phyloP scores from a whole-genome alignment of 2,329 filamentous ascomycete species.

The Phialemoniopsis sp. region DNA sequence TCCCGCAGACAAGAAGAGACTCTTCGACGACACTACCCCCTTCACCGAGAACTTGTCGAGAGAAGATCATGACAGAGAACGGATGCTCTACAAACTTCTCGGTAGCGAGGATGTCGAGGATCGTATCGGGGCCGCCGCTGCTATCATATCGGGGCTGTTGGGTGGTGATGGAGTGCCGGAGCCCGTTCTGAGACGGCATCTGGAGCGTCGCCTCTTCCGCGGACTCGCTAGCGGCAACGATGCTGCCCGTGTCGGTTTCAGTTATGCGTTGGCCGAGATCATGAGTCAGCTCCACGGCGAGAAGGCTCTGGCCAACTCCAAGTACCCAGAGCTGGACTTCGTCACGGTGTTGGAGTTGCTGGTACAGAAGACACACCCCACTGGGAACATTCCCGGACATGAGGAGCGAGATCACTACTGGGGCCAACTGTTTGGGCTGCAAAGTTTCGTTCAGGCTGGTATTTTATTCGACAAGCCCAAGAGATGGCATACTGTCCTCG shows the following conservation, averaged over 20 bases:
- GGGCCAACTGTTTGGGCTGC: conserved; percentile 81
- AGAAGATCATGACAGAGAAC: conserved; percentile 54
- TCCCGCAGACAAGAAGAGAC: conserved; percentile 4
- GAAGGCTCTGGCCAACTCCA: conserved; percentile 34
- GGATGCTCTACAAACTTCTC: conserved; percentile 55
- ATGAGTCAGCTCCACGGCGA: conserved; percentile 64
- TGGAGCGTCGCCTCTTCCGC: conserved; percentile 70
- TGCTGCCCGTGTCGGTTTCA: conserved; percentile 84
- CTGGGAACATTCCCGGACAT: conserved; percentile 55
- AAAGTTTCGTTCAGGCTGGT: conserved; percentile 78
- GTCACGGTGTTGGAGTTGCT: conserved; percentile 49
- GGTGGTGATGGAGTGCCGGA: conserved; percentile 45
- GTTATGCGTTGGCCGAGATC: conserved; percentile 80
- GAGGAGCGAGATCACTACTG: conserved; percentile 84
- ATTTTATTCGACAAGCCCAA: conserved; percentile 60
- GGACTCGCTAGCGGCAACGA: conserved; percentile 89
- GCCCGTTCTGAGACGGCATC: conserved; percentile 50
- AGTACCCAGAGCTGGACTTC: conserved; percentile 51
- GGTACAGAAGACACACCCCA: conserved; percentile 49
- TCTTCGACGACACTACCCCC: conserved; percentile 26
- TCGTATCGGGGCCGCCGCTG: conserved; percentile 54
- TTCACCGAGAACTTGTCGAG: conserved; percentile 49
- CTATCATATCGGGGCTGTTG: conserved; percentile 52
- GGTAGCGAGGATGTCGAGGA: conserved; percentile 54
- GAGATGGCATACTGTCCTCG: conserved; percentile 65